phyloP scores from a whole-genome alignment of 2,329 filamentous ascomycete species.

The Westerdykella ornata region DNA sequence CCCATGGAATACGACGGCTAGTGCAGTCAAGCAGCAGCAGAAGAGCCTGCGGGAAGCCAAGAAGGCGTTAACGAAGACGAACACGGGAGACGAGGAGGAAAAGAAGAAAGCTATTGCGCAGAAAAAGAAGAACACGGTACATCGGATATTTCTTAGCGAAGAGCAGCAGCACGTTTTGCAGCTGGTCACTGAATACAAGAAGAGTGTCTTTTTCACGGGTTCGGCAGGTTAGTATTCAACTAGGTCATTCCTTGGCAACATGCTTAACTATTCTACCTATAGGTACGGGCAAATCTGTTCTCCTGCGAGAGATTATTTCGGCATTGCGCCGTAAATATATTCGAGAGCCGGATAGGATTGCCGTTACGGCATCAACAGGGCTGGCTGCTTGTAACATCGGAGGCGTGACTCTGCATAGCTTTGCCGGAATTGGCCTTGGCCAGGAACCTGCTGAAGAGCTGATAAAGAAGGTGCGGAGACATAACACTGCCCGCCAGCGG shows the following conservation, averaged over 20 bases:
- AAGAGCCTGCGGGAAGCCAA: conserved; percentile 62
- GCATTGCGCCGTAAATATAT: conserved; percentile 69
- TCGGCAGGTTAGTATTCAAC: conserved; percentile 58
- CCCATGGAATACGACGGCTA: conserved; percentile 68
- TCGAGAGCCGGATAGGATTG: conserved; percentile 74
- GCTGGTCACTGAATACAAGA: conserved; percentile 68
- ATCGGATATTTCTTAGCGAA: conserved; percentile 65
- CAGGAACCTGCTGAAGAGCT: conserved; percentile 77
- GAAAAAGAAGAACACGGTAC: conserved; percentile 42
- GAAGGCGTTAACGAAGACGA: conserved; percentile 40
- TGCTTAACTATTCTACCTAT: conserved; percentile 4
- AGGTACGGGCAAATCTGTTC: conserved; percentile 88
- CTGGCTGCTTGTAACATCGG: conserved; percentile 95
- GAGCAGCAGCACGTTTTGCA: conserved; percentile 82
- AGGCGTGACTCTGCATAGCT: conserved; percentile 92
- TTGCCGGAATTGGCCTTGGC: conserved; percentile 87
- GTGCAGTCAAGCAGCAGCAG: conserved; percentile 69
- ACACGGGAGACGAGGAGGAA: conserved; percentile 40
- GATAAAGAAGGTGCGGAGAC: conserved; percentile 84
- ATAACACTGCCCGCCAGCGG: conserved; percentile 77
- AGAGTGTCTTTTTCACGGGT: conserved; percentile 96
- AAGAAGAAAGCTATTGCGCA: conserved; percentile 42
- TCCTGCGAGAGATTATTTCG: conserved; percentile 85
- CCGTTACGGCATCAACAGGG: conserved; percentile 91
- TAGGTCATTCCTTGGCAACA: background rate